Percentiles rank a stretch among this genome's conserved stretches.
These are phyloP conservation scores for Haplosporangium sp. DNA, from an alignment of 371 early-diverging fungal species.

Conservation along the genomic window DNA sequence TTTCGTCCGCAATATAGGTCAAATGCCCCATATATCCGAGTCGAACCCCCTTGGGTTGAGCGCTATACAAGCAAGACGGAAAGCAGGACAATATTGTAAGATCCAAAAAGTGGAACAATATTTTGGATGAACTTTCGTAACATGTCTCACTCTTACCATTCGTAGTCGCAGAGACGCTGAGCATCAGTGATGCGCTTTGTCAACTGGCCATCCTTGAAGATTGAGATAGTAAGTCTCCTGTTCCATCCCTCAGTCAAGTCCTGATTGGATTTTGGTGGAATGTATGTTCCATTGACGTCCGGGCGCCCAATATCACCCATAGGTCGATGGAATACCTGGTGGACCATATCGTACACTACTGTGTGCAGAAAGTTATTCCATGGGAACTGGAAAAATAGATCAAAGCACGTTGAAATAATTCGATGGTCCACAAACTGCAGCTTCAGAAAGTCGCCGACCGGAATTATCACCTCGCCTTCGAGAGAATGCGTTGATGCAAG, in stretches of 20 bases:
- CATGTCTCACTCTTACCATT: conserved; percentile 52
- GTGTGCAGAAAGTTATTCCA: conserved; percentile 97
- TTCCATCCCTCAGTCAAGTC: conserved; percentile 51
- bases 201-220: conserved; percentile 85
- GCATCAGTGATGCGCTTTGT: conserved; percentile 83
- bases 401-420: conserved; percentile 70
- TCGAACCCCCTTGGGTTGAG: conserved; percentile 87
- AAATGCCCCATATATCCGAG: conserved; percentile 98
- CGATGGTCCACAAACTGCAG: conserved; percentile 70
- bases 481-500: conserved; percentile 11
- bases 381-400: conserved; percentile 88
- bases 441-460: conserved; percentile 78
- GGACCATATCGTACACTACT: conserved; percentile 95
- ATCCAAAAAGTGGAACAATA: too few relatives aligned
- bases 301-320: conserved; percentile 64
- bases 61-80: conserved; percentile 49
- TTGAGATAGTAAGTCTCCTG: conserved; percentile 49
- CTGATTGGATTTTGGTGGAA: conserved; percentile 42
- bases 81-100: neutral
- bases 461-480: conserved; percentile 49
- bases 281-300: conserved; percentile 37
- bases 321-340: conserved; percentile 92
- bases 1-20: conserved; percentile 95
- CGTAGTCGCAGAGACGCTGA: conserved; percentile 75
- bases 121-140: neutral